A percentile compares a stretch with the other conserved stretches of the same genome.
Evolutionary conservation across 805 yeast genomes (phyloP).

Genomic region (Lachancea meyersii): DNA sequence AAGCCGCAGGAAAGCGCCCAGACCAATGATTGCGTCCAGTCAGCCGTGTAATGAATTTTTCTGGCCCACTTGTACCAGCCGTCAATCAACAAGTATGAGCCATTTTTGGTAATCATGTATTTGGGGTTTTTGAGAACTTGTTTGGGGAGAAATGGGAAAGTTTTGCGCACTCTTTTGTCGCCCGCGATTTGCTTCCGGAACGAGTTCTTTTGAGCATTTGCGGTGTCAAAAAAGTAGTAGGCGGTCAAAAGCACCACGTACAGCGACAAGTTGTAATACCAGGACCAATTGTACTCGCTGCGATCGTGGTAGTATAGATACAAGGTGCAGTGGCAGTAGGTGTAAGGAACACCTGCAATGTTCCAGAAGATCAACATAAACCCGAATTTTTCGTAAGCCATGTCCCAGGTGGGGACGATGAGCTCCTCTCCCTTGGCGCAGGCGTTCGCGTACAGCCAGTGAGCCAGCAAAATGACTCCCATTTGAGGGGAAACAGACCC

Average conservation of each 20-base stretch:
- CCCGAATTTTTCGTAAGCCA: conserved; percentile 99
- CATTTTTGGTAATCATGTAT: conserved; percentile 78
- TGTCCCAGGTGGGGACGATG: conserved; percentile 98
- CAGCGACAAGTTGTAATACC: conserved; percentile 50
- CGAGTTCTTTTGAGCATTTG: conserved; percentile 90
- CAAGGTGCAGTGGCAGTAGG: conserved; percentile 90
- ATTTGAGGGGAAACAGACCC: conserved; percentile 79
- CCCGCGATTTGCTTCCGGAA: conserved; percentile 84
- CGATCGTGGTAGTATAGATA: conserved; percentile 82
- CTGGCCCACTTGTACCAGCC: conserved; percentile 95
- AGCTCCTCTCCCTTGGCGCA: conserved; percentile 97
- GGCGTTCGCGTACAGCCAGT: conserved; percentile 93
- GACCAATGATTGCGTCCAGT: conserved; percentile 75
- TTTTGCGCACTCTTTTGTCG: conserved; percentile 65
- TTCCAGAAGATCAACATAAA: conserved; percentile 98
- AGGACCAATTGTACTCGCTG: conserved; percentile 68
- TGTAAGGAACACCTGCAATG: conserved; percentile 97
- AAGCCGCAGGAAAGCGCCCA: conserved; percentile 94
- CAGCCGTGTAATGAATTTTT: conserved; percentile 93
- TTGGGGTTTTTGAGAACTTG: conserved; percentile 77
- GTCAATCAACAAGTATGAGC: conserved; percentile 77
- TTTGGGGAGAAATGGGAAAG: conserved; percentile 90
- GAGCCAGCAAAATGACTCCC: conserved; percentile 66
- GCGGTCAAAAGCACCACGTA: conserved; percentile 55
- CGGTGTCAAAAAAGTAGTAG: conserved; percentile 90